Conservation (phyloP, 106 monocot species). For the Vanilla planifolia region DNA sequence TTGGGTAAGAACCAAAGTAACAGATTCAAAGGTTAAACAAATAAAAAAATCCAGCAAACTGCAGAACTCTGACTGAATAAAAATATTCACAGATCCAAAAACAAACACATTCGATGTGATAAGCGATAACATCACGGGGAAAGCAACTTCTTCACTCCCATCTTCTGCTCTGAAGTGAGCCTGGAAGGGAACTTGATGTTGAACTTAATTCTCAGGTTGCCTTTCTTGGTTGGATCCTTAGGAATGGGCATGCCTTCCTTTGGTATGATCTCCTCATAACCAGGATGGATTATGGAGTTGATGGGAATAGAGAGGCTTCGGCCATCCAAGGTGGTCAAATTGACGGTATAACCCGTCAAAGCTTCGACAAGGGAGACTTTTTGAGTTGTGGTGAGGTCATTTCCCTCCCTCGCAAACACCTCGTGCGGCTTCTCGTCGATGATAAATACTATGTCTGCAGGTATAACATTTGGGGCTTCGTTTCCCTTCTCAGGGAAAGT, state of each 20-base stretch:
- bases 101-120: background rate
- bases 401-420: slow-evolving; percentile 18
- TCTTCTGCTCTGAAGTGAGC: slow-evolving; percentile 14
- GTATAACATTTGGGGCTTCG: slow-evolving; percentile 17
- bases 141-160: slow-evolving; percentile 13
- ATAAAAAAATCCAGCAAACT: background rate
- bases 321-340: slow-evolving; percentile 15
- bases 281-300: slow-evolving; percentile 16
- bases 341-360: slow-evolving; percentile 13
- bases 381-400: slow-evolving; percentile 11
- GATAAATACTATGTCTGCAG: slow-evolving; percentile 29
- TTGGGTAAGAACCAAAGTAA: no score
- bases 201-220: slow-evolving; percentile 19
- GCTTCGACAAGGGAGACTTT: slow-evolving; percentile 17
- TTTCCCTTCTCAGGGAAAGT: slow-evolving; percentile 29
- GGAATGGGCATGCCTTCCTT: slow-evolving; percentile 22
- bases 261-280: slow-evolving; percentile 17
- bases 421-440: slow-evolving; percentile 30
- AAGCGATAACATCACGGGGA: background rate
- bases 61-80: background rate
- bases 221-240: slow-evolving; percentile 15
- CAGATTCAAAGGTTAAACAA: background rate
- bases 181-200: slow-evolving; percentile 17
- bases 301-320: slow-evolving; percentile 20
- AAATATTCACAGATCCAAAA: slow-evolving; percentile 1